Conservation (phyloP, 352 stramenopile species). For the Globisporangium emineosum region DNA sequence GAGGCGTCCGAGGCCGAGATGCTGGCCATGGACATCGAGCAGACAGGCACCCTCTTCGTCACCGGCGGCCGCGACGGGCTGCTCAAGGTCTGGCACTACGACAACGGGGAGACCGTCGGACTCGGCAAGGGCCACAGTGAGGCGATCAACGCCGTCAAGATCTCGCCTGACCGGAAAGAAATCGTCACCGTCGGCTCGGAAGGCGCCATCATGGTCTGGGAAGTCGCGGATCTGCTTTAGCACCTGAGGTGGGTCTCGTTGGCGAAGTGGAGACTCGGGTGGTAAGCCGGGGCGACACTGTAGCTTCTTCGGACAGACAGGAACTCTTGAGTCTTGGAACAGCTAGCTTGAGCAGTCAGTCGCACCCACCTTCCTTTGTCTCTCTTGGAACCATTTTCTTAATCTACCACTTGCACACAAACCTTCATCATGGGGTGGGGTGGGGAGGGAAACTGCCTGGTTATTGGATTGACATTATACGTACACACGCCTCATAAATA, state of each 20-base stretch:
- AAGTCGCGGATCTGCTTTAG: conserved; percentile 58
- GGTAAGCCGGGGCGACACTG: no score
- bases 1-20: conserved; percentile 89
- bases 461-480: conserved; percentile 7
- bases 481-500: conserved; percentile 14
- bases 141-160: conserved; percentile 90
- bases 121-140: conserved; percentile 93
- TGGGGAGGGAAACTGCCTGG: background rate
- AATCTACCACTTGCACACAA: background rate
- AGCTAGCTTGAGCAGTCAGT: background rate
- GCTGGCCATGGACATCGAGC: conserved; percentile 92
- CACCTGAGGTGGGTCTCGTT: background rate
- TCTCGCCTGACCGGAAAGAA: conserved; percentile 90
- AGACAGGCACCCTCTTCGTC: conserved; percentile 87
- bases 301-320: background rate
- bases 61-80: conserved; percentile 88
- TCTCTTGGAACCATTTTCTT: background rate
- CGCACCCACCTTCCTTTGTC: background rate
- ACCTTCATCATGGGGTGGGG: background rate
- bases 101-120: conserved; percentile 90
- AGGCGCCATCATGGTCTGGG: conserved; percentile 96
- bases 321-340: background rate
- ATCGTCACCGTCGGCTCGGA: conserved; percentile 94
- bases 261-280: background rate
- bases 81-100: conserved; percentile 96